Percentiles rank a stretch among this genome's conserved stretches.
phyloP scores from a whole-genome alignment of 139 green algal genomes.

The Astrephomene gubernaculifera region DNA sequence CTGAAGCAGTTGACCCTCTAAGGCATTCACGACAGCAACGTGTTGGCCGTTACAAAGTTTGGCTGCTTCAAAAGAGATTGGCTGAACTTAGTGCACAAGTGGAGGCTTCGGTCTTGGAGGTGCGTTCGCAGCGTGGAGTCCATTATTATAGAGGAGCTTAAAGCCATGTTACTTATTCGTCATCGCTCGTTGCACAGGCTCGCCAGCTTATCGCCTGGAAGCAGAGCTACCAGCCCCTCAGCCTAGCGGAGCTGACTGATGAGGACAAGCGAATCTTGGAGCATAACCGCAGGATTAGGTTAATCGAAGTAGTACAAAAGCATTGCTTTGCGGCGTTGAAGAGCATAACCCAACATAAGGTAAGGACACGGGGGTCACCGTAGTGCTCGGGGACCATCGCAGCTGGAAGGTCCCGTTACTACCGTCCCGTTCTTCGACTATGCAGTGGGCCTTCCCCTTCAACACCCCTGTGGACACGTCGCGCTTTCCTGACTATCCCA shows the following conservation, averaged over 20 bases:
- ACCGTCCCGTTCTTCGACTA: not conserved
- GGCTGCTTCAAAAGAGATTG: conserved; percentile 38
- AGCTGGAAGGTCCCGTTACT: not conserved
- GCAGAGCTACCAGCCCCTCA: conserved; percentile 28
- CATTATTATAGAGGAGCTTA: too few relatives aligned
- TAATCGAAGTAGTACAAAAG: conserved; percentile 43
- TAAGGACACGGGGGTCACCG: too few relatives aligned
- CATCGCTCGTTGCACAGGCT: conserved; percentile 37
- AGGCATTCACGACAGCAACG: conserved; percentile 1
- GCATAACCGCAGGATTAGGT: conserved; percentile 6
- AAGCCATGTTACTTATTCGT: too few relatives aligned
- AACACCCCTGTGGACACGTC: conserved; percentile 82
- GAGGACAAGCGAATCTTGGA: conserved; percentile 41
- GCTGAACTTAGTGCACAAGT: conserved; percentile 49
- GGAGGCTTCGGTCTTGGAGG: conserved; percentile 54
- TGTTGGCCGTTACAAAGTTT: conserved; percentile 32
- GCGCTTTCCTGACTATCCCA: conserved; percentile 81
- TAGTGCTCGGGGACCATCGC: not conserved
- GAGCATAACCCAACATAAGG: conserved; percentile 50
- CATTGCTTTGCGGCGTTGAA: conserved; percentile 31
- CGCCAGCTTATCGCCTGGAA: conserved; percentile 52
- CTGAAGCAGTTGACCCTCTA: not conserved
- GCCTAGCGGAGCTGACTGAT: conserved; percentile 38
- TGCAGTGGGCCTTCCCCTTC: conserved; percentile 89
- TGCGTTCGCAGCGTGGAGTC: conserved; percentile 5